phyloP scores from a whole-genome alignment of 495 filamentous ascomycete genomes.

The Hyaloscypha finlandica region DNA sequence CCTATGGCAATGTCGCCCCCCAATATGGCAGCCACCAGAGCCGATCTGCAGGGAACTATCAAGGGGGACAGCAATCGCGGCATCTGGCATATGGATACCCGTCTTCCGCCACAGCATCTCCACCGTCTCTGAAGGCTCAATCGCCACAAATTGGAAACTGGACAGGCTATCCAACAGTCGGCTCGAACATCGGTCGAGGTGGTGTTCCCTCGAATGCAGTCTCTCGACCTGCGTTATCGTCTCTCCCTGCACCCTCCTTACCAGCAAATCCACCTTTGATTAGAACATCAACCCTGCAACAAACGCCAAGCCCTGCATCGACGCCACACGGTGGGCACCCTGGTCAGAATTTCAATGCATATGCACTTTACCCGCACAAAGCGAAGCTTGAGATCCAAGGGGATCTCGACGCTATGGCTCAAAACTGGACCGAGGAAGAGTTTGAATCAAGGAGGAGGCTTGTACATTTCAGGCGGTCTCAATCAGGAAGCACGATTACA shows the following conservation, averaged over 20 bases:
- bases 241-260: constrained; percentile 29
- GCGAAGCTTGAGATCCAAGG: constrained; percentile 83
- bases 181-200: constrained; percentile 44
- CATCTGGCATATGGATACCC: constrained; percentile 40
- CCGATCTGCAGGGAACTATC: constrained; percentile 35
- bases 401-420: constrained; percentile 76
- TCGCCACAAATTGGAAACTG: constrained; percentile 49
- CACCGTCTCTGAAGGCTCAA: constrained; percentile 41
- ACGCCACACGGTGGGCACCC: constrained; percentile 41
- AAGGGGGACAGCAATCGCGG: constrained; percentile 44
- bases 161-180: constrained; percentile 41
- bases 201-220: constrained; percentile 40
- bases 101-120: constrained; percentile 45
- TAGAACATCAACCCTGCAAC: constrained; percentile 79
- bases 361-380: constrained; percentile 82
- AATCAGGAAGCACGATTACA: constrained; percentile 72
- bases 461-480: constrained; percentile 81
- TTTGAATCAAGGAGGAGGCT: constrained; percentile 73
- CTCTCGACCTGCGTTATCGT: constrained; percentile 42
- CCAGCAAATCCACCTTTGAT: constrained; percentile 67
- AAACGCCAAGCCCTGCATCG: constrained; percentile 48
- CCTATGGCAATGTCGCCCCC: constrained; percentile 36
- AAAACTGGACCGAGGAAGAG: constrained; percentile 80
- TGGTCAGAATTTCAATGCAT: constrained; percentile 68
- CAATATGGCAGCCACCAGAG: constrained; percentile 29